Evolutionary conservation across 768 basidiomycete genomes (phyloP).

Genomic region (Lactarius sanguifluus): DNA sequence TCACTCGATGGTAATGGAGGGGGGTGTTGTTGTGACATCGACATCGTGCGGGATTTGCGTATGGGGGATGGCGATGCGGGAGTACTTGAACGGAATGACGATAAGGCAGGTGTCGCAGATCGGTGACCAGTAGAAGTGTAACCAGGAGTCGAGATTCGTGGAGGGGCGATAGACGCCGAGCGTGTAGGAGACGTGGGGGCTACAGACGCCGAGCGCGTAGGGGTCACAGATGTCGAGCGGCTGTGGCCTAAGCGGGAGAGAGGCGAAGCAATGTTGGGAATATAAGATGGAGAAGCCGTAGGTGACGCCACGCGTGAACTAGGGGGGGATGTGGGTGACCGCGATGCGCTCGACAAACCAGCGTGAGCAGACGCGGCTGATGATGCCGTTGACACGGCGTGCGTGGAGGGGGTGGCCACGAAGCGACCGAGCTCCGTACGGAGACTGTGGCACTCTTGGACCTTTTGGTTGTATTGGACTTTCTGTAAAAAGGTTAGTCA

Average conservation of each 20-base stretch:
- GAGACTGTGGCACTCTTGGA: constrained; percentile 31
- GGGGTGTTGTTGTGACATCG: constrained; percentile 22
- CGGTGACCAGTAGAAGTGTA: constrained; percentile 19
- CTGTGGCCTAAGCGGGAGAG: constrained; percentile 22
- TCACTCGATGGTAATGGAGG: constrained; percentile 23
- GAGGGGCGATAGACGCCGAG: constrained; percentile 19
- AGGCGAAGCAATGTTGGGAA: constrained; percentile 15
- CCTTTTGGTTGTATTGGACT: constrained; percentile 30
- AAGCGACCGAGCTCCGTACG: constrained; percentile 30
- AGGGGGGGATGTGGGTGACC: constrained; percentile 27
- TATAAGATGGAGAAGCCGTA: constrained; percentile 23
- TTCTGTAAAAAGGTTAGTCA: constrained; percentile 25
- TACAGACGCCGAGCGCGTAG: constrained; percentile 26
- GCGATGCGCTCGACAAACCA: constrained; percentile 29
- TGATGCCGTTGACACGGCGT: constrained; percentile 19
- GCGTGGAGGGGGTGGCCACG: constrained; percentile 21
- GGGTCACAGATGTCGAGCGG: constrained; percentile 25
- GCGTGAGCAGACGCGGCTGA: constrained; percentile 26
- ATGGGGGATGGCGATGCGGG: constrained; percentile 22
- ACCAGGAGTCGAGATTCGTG: constrained; percentile 25
- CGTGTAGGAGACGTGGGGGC: constrained; percentile 22
- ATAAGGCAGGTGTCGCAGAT: constrained; percentile 23
- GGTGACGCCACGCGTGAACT: constrained; percentile 30
- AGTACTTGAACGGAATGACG: constrained; percentile 23
- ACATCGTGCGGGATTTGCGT: constrained; percentile 30